Base-by-base conservation (phyloP, 345 rosid genomes). In the Hibiscus trionum region DNA sequence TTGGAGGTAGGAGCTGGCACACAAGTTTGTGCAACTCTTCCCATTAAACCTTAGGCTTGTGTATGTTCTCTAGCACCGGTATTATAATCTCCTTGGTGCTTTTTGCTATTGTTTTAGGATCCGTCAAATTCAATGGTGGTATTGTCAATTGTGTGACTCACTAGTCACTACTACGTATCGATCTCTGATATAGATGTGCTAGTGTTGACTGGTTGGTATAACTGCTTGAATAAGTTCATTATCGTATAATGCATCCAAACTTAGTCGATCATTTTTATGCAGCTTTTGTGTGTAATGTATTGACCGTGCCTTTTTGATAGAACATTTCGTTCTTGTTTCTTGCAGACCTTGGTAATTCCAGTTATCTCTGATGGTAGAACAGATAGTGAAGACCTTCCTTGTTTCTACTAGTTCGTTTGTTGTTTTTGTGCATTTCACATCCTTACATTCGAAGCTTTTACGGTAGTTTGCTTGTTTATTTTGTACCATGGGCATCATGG, bases 111-210 rank as follows among this genome's bases (percentile, higher is more conserved):
- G 39, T 61, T 75, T 24, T 74, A 93, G 98, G 96, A 90, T 75
- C 93, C 94, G 4, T 72, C 70, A 72, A 93, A 88, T 79, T 80
- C 96, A 33, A 88, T 88, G 94, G 95, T 80, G 76, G 88, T 93
- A 67, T 21, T 21, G n/a, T n/a, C n/a, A n/a, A n/a, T n/a, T n/a
- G n/a, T n/a, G n/a, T n/a, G n/a, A n/a, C n/a, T n/a, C n/a, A n/a
- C n/a, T n/a, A n/a, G n/a, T n/a, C n/a, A n/a, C 74, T 91, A 78
- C 84, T 88, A 4, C 91, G 90, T 21, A 21, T 21, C 24, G 24
- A 21, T 21, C 24, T 21, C 24, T 21, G 24, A 21, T 21, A 21
- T 21, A 21, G 24, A 21, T 21, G 0, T 21, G 24, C 24, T 21
- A 21, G 24, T 21, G 24, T 21, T 21, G 24, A 21, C 0, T 21